Percentiles rank a stretch among this genome's conserved stretches.
phyloP scores from a whole-genome alignment of 2,329 filamentous ascomycete genomes.

The Aquanectria penicillioides region DNA sequence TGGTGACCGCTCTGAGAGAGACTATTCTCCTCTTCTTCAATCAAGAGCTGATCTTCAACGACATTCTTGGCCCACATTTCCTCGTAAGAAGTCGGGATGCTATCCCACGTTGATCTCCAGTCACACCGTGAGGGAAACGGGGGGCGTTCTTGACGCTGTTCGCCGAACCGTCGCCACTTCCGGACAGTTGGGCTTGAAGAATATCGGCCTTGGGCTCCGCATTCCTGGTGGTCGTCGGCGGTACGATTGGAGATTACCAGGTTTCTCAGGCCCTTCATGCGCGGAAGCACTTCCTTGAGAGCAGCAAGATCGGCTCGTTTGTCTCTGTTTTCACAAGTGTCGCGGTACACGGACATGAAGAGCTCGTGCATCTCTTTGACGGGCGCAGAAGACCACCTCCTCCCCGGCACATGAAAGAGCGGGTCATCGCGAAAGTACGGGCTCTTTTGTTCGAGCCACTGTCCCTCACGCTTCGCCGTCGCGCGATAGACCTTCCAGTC shows the following conservation, averaged over 20 bases:
- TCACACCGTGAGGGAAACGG: constrained; percentile 6
- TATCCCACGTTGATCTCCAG: neutral
- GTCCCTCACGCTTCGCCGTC: neutral
- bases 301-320: neutral
- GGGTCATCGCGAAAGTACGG: neutral
- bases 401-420: neutral
- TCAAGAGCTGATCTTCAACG: too few relatives aligned
- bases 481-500: neutral
- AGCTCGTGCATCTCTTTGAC: neutral
- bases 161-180: neutral
- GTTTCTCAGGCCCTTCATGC: neutral
- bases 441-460: neutral
- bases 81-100: neutral
- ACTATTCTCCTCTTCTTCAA: too few relatives aligned
- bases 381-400: neutral
- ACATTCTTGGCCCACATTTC: too few relatives aligned
- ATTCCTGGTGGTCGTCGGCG: neutral
- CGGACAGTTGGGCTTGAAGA: constrained; percentile 5
- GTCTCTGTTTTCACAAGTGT: neutral
- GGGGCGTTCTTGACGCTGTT: neutral
- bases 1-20: too few relatives aligned
- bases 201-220: constrained; percentile 2
- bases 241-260: constrained; percentile 9
- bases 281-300: neutral
- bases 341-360: neutral